Evolutionary conservation across 345 rosid species (phyloP).

Genomic region (Eucalyptus albens): DNA sequence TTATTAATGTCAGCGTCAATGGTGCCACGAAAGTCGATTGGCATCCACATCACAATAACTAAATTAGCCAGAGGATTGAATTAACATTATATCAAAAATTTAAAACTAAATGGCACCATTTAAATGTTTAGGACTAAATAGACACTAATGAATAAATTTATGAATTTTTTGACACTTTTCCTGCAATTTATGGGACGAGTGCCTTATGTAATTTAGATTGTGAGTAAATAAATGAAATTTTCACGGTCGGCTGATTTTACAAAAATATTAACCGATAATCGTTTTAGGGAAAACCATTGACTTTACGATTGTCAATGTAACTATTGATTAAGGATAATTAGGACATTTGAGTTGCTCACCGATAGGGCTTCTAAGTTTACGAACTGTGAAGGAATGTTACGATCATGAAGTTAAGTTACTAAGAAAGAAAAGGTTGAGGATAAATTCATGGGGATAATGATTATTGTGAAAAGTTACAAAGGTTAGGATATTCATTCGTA

Average conservation of each 20-base stretch:
- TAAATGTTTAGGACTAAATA: no score
- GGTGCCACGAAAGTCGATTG: rapidly evolving
- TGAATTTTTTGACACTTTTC: not conserved
- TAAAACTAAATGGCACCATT: not conserved
- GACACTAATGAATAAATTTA: no score
- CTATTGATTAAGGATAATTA: not conserved
- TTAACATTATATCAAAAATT: no score
- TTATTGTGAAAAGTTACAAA: not conserved
- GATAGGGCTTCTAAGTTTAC: not conserved
- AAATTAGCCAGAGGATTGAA: no score
- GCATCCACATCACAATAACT: not conserved
- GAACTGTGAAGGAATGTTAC: not conserved
- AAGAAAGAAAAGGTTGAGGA: not conserved
- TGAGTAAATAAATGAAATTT: not conserved
- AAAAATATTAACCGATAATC: not conserved
- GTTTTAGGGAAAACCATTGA: not conserved
- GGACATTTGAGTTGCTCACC: not conserved
- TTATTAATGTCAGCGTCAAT: rapidly evolving
- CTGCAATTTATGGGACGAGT: not conserved
- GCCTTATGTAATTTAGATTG: not conserved
- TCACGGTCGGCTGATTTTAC: not conserved
- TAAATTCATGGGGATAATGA: not conserved
- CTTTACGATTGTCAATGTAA: not conserved
- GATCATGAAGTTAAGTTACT: not conserved
- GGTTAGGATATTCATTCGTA: not conserved